Conservation (phyloP, 768 basidiomycete genomes). For the Russula brevipes region DNA sequence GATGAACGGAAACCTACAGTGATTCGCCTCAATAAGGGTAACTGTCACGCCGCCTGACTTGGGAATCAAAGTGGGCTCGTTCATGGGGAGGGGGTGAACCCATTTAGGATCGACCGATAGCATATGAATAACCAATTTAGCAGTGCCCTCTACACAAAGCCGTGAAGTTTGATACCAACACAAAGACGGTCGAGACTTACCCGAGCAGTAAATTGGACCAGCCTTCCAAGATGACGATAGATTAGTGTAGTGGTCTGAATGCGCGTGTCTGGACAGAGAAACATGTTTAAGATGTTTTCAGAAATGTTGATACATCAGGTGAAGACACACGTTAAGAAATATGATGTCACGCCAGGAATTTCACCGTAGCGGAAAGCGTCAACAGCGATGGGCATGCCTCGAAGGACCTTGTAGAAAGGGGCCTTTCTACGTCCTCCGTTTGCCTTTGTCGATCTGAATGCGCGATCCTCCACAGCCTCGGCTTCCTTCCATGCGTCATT, state of each 20-base stretch:
- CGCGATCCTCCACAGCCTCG: slow-evolving; percentile 44
- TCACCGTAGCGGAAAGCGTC: slow-evolving; percentile 94
- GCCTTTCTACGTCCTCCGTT: slow-evolving; percentile 62
- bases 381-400: slow-evolving; percentile 97
- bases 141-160: slow-evolving; percentile 56
- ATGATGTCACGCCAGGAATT: slow-evolving; percentile 85
- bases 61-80: slow-evolving; percentile 68
- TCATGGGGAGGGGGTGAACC: slow-evolving; percentile 83
- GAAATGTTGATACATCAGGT: background rate
- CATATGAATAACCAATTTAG: slow-evolving; percentile 88
- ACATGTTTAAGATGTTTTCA: background rate
- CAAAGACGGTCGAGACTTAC: slow-evolving; percentile 28
- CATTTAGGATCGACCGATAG: slow-evolving; percentile 83
- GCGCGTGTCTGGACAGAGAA: slow-evolving; percentile 68
- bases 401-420: slow-evolving; percentile 93
- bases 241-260: slow-evolving; percentile 96
- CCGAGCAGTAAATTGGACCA: slow-evolving; percentile 94
- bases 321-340: slow-evolving; percentile 77
- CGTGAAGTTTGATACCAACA: background rate
- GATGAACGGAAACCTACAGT: slow-evolving; percentile 47
- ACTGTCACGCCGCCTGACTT: slow-evolving; percentile 81
- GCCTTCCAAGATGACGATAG: slow-evolving; percentile 81
- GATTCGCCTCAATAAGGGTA: slow-evolving; percentile 96
- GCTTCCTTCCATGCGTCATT: slow-evolving; percentile 84
- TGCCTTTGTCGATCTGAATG: slow-evolving; percentile 42